phyloP scores from a whole-genome alignment of 441 rosid species.

The Brassica balearica region DNA sequence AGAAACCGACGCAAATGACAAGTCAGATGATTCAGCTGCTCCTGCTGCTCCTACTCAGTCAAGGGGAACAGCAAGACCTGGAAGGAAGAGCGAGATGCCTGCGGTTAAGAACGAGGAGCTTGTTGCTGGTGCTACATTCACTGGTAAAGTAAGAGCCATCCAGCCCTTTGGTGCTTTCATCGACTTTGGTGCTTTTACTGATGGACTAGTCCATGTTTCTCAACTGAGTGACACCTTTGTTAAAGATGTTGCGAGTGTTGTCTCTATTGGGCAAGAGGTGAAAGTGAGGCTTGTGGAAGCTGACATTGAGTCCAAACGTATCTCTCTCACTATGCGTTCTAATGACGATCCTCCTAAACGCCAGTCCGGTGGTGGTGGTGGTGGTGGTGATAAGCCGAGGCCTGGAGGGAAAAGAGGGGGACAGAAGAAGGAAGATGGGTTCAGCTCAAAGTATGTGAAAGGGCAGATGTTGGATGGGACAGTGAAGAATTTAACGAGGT shows the following conservation, averaged over 20 bases:
- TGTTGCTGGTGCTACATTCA: slow-evolving; percentile 77
- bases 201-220: slow-evolving; percentile 95
- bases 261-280: slow-evolving; percentile 78
- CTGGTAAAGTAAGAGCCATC: slow-evolving; percentile 88
- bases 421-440: slow-evolving; percentile 37
- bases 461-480: slow-evolving; percentile 89
- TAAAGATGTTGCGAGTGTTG: slow-evolving; percentile 69
- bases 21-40: not conserved
- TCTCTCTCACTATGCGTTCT: slow-evolving; percentile 88
- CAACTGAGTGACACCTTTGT: slow-evolving; percentile 79
- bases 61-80: slow-evolving; percentile 51
- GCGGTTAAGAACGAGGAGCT: slow-evolving; percentile 84
- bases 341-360: slow-evolving; percentile 55
- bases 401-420: slow-evolving; percentile 54
- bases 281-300: slow-evolving; percentile 84
- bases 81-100: slow-evolving; percentile 77
- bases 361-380: slow-evolving; percentile 39
- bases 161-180: slow-evolving; percentile 98
- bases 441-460: slow-evolving; percentile 63
- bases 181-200: slow-evolving; percentile 92
- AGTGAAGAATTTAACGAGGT: slow-evolving; percentile 76
- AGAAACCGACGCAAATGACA: slow-evolving; percentile 33
- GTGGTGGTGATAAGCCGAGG: slow-evolving; percentile 48
- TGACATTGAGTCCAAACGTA: slow-evolving; percentile 73
- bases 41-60: slow-evolving; percentile 44